These are phyloP conservation scores for Aureobasidium vineae DNA, from an alignment of 2,329 filamentous ascomycete genomes.

Conservation along the genomic window DNA sequence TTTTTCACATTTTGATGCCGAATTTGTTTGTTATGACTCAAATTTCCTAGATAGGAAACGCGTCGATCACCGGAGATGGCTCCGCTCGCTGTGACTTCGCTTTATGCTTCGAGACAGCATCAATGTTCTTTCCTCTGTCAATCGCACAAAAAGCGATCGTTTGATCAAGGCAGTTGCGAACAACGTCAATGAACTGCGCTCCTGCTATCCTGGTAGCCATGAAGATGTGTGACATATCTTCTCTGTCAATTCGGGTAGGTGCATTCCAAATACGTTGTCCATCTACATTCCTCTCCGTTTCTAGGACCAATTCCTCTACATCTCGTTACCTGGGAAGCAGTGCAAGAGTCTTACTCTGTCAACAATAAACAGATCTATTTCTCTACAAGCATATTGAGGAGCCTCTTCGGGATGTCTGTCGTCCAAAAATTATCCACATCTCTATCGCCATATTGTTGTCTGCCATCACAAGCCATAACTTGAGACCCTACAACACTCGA, in stretches of 20 bases:
- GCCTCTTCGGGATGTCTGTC: neutral
- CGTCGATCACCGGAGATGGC: neutral
- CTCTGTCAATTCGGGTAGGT: neutral
- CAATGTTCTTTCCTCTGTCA: neutral
- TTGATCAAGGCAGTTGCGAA: too few relatives aligned
- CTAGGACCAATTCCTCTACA: neutral
- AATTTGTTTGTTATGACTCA: conserved; percentile 2
- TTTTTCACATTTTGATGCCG: conserved; percentile 1
- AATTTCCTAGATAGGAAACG: neutral
- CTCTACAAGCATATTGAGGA: neutral
- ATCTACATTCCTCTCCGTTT: conserved; percentile 1
- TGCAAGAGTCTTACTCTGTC: neutral
- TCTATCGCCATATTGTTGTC: neutral
- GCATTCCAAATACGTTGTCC: neutral
- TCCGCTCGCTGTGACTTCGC: neutral
- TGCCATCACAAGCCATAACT: too few relatives aligned
- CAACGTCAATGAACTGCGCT: neutral
- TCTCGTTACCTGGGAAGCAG: neutral
- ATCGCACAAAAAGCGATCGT: neutral
- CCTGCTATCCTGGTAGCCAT: too few relatives aligned
- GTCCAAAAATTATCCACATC: neutral
- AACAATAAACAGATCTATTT: neutral
- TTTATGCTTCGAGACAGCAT: neutral
- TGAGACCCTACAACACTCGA: neutral
- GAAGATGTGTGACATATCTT: neutral